A percentile compares a stretch with the other conserved stretches of the same genome.
Conservation (phyloP, 768 basidiomycete genomes). For the Tulasnella sp. region DNA sequence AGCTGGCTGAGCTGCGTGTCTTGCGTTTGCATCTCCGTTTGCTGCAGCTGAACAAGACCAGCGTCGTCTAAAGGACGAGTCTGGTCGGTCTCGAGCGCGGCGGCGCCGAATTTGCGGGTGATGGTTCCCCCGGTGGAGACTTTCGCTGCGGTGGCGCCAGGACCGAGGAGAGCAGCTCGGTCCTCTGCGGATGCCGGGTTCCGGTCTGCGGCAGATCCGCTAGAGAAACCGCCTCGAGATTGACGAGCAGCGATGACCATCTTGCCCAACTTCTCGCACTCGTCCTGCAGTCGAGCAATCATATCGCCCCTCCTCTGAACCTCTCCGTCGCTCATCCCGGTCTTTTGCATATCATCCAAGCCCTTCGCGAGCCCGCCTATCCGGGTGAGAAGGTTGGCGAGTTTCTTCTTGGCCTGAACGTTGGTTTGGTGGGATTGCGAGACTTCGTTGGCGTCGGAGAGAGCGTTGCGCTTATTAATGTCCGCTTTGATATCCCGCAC, state of each 20-base stretch:
- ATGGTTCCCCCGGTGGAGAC: slow-evolving; percentile 37
- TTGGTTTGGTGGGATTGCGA: slow-evolving; percentile 70
- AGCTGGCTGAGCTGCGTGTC: no score
- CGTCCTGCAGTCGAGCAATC: slow-evolving; percentile 82
- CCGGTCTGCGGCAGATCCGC: slow-evolving; percentile 37
- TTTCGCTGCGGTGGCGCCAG: slow-evolving; percentile 35
- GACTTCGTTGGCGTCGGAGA: slow-evolving; percentile 70
- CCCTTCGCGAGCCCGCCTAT: slow-evolving; percentile 67
- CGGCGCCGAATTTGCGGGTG: slow-evolving; percentile 72
- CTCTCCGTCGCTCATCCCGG: slow-evolving; percentile 88
- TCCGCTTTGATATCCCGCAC: slow-evolving; percentile 80
- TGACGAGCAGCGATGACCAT: slow-evolving; percentile 68
- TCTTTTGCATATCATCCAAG: slow-evolving; percentile 57
- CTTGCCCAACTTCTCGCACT: slow-evolving; percentile 80
- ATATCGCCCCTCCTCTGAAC: slow-evolving; percentile 82
- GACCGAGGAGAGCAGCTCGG: slow-evolving; percentile 61
- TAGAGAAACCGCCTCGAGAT: slow-evolving; percentile 23
- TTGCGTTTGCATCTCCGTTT: slow-evolving; percentile 75
- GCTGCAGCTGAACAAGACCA: slow-evolving; percentile 75
- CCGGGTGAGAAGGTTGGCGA: slow-evolving; percentile 71
- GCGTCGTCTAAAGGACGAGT: slow-evolving; percentile 85
- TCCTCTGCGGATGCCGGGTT: slow-evolving; percentile 53
- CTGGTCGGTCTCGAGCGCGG: slow-evolving; percentile 71
- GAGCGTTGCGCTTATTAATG: slow-evolving; percentile 81
- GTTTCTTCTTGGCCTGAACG: slow-evolving; percentile 79